These are phyloP conservation scores for Dichotomopilus funicola DNA, from an alignment of 2,329 filamentous ascomycete species.

Conservation along the genomic window DNA sequence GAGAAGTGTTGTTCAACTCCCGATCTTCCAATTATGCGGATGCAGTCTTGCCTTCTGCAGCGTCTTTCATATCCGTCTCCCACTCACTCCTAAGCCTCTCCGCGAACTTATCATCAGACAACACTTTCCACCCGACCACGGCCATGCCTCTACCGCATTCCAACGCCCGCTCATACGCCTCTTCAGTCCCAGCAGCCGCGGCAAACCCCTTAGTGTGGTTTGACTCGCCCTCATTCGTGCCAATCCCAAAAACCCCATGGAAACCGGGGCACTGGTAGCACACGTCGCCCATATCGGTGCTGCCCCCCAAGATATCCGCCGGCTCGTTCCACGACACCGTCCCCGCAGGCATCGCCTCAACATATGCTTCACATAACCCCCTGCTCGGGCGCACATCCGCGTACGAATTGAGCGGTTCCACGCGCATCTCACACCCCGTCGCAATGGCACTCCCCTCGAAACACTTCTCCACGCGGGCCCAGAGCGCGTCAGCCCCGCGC, in stretches of 20 bases:
- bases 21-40: not conserved
- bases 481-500: constrained; percentile 28
- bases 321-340: constrained; percentile 27
- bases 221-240: constrained; percentile 28
- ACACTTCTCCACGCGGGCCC: constrained; percentile 28
- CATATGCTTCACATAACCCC: constrained; percentile 24
- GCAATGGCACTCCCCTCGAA: constrained; percentile 32
- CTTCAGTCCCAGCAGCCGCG: constrained; percentile 32
- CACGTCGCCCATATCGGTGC: constrained; percentile 37
- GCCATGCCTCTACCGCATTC: constrained; percentile 32
- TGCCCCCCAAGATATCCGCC: constrained; percentile 28
- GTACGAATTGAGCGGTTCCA: constrained; percentile 28
- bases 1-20: too few relatives aligned
- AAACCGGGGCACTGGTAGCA: constrained; percentile 39
- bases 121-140: constrained; percentile 30
- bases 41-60: constrained; percentile 19
- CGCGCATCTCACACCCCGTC: constrained; percentile 28
- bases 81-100: constrained; percentile 71
- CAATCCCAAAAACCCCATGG: constrained; percentile 37
- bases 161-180: constrained; percentile 30
- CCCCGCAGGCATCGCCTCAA: constrained; percentile 27
- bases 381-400: constrained; percentile 27
- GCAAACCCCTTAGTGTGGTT: constrained; percentile 40
- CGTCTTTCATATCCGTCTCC: constrained; percentile 40
- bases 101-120: constrained; percentile 66